phyloP scores from a whole-genome alignment of 768 basidiomycete species.

The Pisolithus tinctorius region DNA sequence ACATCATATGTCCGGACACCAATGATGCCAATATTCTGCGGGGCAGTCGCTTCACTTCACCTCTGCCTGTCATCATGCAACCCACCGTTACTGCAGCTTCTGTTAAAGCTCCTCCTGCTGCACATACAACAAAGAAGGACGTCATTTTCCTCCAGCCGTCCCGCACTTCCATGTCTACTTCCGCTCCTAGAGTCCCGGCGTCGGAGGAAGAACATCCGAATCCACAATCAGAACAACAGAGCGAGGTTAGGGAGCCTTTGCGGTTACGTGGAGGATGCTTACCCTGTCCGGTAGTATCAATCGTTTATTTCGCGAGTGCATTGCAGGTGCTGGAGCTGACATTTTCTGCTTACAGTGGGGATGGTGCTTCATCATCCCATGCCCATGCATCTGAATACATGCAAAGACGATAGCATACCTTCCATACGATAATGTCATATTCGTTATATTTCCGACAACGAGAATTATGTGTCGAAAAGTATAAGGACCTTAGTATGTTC shows the following conservation, averaged over 20 bases:
- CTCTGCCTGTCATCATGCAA: background rate
- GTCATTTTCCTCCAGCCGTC: slow-evolving; percentile 14
- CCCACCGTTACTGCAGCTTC: background rate
- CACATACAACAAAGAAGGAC: background rate
- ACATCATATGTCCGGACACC: too few relatives aligned
- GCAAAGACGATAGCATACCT: too few relatives aligned
- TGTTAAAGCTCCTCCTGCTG: slow-evolving; percentile 5
- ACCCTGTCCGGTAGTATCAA: slow-evolving; percentile 23
- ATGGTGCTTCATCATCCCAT: slow-evolving; percentile 31
- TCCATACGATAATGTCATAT: too few relatives aligned
- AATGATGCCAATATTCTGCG: too few relatives aligned
- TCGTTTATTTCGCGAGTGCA: background rate
- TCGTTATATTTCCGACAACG: too few relatives aligned
- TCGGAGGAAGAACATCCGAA: background rate
- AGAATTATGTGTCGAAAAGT: too few relatives aligned
- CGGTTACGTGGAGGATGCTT: slow-evolving; percentile 27
- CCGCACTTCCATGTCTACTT: slow-evolving; percentile 8
- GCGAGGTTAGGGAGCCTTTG: slow-evolving; percentile 6
- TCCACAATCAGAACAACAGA: background rate
- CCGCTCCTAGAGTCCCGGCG: background rate
- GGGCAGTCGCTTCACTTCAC: background rate
- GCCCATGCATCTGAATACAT: slow-evolving; percentile 18
- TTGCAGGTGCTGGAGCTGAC: background rate
- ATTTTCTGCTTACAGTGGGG: slow-evolving; percentile 23
- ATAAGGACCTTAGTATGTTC: too few relatives aligned